Evolutionary conservation across 768 basidiomycete species (phyloP), one percentile per base, ranked within the genome.

Genomic region (Atractiella rhizophila): DNA sequence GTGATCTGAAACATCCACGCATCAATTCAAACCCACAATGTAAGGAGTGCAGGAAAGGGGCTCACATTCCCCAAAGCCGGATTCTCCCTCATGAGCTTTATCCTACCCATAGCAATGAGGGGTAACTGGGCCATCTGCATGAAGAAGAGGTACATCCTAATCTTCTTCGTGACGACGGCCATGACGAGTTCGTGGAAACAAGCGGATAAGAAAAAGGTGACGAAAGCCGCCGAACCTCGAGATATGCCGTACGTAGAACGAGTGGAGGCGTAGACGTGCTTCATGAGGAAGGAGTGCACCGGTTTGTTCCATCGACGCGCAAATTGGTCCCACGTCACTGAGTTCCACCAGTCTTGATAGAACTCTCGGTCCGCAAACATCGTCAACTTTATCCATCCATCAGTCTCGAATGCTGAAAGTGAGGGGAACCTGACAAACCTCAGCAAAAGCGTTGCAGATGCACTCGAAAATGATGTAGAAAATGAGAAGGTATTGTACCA

Each of bases 321-420:
- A 57, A 88, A 94, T 58, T 94, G 82, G 50, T 94, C 88, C 79
- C 78, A 85, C 2, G 82, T 80, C 0, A 76, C 82, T 5, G 82
- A 82, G 59, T 96, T 96, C 88, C 88, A 94, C n/a, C 86, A 94
- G 57, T 91, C 88, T 60, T 85, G 80, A 56, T 96, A 98, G 59
- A 96, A 98, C 49, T 82, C 76, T 34, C 88, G 67, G 56, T 98
- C 88, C n/a, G 82, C 81, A 54, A 98, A 98, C 56, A 80, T 82
- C 47, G 31, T 43, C 28, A 34, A 32, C 27, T n/a, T 35, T 18
- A 35, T 40, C 25, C 15, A 12, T 37, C 12, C 46, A 36, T 47
- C 46, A 47, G n/a, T n/a, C n/a, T n/a, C n/a, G n/a, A n/a, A n/a
- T n/a, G n/a, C n/a, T n/a, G n/a, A n/a, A n/a, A n/a, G n/a, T n/a